phyloP scores from a whole-genome alignment of 2,329 filamentous ascomycete species.

The Alternaria consortialis region DNA sequence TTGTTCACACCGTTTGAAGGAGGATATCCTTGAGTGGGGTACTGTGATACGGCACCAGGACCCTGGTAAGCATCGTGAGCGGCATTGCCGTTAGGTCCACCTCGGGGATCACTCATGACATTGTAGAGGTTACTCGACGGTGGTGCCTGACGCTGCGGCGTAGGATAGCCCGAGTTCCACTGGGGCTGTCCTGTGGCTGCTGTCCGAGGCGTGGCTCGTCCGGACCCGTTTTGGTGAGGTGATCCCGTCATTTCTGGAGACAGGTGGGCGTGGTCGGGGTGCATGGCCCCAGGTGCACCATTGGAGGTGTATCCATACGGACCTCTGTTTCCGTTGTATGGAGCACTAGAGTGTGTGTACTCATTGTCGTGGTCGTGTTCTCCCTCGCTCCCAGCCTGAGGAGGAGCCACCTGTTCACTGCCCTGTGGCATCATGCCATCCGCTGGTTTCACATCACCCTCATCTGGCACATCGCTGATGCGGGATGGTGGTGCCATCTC shows the following conservation, averaged over 20 bases:
- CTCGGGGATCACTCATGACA: constrained; percentile 83
- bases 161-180: constrained; percentile 78
- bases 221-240: constrained; percentile 82
- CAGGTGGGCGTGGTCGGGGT: constrained; percentile 78
- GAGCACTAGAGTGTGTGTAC: constrained; percentile 81
- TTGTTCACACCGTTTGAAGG: constrained; percentile 68
- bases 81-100: constrained; percentile 69
- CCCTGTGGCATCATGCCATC: constrained; percentile 65
- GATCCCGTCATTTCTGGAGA: constrained; percentile 85
- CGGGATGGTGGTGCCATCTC: constrained; percentile 87
- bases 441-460: constrained; percentile 70
- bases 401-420: constrained; percentile 62
- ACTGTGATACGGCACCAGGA: constrained; percentile 66
- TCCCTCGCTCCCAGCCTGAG: constrained; percentile 70
- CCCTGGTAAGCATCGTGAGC: constrained; percentile 75
- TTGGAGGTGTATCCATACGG: constrained; percentile 80
- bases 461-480: constrained; percentile 67
- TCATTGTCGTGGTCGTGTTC: constrained; percentile 81
- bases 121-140: constrained; percentile 86
- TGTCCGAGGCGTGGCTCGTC: constrained; percentile 85
- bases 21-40: constrained; percentile 68
- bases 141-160: constrained; percentile 74
- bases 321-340: constrained; percentile 75
- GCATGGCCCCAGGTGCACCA: constrained; percentile 70
- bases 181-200: constrained; percentile 75